phyloP scores from a whole-genome alignment of 495 filamentous ascomycete species.

The Xylaria acuta region DNA sequence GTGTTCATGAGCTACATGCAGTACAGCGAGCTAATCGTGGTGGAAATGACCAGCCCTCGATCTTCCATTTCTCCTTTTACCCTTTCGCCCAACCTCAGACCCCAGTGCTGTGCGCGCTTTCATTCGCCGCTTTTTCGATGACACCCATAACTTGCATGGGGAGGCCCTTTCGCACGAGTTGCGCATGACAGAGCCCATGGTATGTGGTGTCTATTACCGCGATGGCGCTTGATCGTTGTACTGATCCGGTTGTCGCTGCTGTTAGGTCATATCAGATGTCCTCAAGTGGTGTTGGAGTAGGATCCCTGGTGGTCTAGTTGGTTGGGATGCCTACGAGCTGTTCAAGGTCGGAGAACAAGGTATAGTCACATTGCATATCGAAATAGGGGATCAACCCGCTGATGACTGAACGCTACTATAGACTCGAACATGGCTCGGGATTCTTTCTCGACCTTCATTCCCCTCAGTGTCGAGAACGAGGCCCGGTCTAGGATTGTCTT shows the following conservation, averaged over 20 bases:
- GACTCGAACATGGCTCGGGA: constrained; percentile 92
- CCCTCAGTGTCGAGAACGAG: constrained; percentile 88
- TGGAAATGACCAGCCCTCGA: constrained; percentile 71
- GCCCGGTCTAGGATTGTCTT: constrained; percentile 88
- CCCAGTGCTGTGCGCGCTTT: constrained; percentile 89
- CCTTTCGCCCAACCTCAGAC: constrained; percentile 91
- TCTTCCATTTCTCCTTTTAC: constrained; percentile 92
- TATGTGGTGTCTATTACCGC: constrained; percentile 46
- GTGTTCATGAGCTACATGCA: not conserved
- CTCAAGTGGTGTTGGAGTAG: constrained; percentile 99
- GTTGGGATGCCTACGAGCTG: constrained; percentile 95
- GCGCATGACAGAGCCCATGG: constrained; percentile 92
- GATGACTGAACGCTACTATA: constrained; percentile 41
- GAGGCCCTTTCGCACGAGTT: constrained; percentile 82
- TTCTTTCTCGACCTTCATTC: constrained; percentile 95
- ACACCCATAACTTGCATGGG: constrained; percentile 61
- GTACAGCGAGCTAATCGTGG: constrained; percentile 40
- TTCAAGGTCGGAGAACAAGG: constrained; percentile 95
- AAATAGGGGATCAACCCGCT: constrained; percentile 22
- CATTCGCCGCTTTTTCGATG: constrained; percentile 89
- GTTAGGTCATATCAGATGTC: constrained; percentile 87
- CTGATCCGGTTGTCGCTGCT: constrained; percentile 28
- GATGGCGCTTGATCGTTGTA: not conserved
- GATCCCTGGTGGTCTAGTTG: constrained; percentile 88
- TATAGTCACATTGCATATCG: constrained; percentile 47